phyloP scores from a whole-genome alignment of 345 rosid genomes.

The Citrus inodora region DNA sequence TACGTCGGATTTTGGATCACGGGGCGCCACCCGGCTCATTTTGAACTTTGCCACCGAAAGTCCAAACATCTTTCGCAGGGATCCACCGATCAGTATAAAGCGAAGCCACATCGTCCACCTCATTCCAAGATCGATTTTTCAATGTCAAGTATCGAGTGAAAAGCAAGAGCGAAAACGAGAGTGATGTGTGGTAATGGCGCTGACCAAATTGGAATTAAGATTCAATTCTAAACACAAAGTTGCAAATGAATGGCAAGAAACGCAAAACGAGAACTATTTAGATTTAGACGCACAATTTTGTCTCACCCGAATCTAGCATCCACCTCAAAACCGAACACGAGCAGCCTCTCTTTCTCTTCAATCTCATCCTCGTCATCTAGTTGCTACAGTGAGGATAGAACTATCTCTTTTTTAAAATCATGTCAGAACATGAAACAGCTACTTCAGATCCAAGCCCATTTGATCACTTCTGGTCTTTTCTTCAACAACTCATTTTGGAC shows the following conservation, averaged over 20 bases:
- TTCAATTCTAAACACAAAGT: background rate
- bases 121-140: too few species aligned
- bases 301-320: background rate
- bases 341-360: background rate
- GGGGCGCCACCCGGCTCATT: too few species aligned
- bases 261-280: constrained; percentile 41
- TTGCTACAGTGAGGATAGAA: background rate
- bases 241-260: constrained; percentile 70
- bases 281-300: constrained; percentile 26
- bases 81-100: too few species aligned
- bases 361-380: constrained; percentile 4
- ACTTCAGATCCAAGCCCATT: constrained; percentile 55
- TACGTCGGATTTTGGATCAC: too few species aligned
- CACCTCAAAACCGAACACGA: background rate
- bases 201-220: background rate
- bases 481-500: constrained; percentile 40
- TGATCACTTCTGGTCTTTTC: constrained; percentile 52
- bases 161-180: background rate
- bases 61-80: too few species aligned
- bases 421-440: constrained; percentile 31
- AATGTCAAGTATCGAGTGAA: background rate
- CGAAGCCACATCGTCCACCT: too few species aligned
- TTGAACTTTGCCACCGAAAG: too few species aligned
- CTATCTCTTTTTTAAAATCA: constrained; percentile 29
- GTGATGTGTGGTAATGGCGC: constrained; percentile 24